phyloP scores from a whole-genome alignment of 164 flowering plant genomes.

The Euptelea pleiosperma region DNA sequence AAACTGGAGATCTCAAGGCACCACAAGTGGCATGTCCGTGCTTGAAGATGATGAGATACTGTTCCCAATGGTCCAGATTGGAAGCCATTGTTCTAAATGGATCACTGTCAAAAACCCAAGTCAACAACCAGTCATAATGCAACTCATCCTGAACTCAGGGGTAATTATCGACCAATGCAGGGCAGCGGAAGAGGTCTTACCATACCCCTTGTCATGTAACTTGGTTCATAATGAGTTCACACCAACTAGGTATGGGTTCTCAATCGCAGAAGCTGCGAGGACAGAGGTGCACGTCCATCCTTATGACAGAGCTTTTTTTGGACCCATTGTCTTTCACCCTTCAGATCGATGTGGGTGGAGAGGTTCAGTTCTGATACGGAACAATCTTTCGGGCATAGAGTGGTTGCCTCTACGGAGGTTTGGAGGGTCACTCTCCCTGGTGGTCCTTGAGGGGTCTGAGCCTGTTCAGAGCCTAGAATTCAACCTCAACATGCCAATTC shows the following conservation, averaged over 20 bases:
- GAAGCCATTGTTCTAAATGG: slow-evolving; percentile 53
- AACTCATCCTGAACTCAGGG: slow-evolving; percentile 70
- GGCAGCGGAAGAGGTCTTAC: slow-evolving; percentile 28
- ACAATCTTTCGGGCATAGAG: slow-evolving; percentile 88
- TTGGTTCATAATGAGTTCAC: slow-evolving; percentile 26
- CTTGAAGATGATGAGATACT: slow-evolving; percentile 58
- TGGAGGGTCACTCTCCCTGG: slow-evolving; percentile 66
- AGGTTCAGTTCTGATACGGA: slow-evolving; percentile 71
- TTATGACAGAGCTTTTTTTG: slow-evolving; percentile 50
- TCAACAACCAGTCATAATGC: slow-evolving; percentile 63
- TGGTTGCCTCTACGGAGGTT: slow-evolving; percentile 63
- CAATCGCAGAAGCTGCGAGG: slow-evolving; percentile 46
- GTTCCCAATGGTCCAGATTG: slow-evolving; percentile 62
- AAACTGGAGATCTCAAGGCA: slow-evolving; percentile 73
- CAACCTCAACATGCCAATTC: slow-evolving; percentile 36
- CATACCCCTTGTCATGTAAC: slow-evolving; percentile 31
- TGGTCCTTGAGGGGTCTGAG: slow-evolving; percentile 56
- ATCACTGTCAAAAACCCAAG: slow-evolving; percentile 74
- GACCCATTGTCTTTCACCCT: slow-evolving; percentile 78
- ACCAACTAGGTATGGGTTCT: slow-evolving; percentile 52
- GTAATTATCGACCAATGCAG: slow-evolving; percentile 57
- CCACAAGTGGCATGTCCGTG: slow-evolving; percentile 46
- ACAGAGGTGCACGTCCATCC: slow-evolving; percentile 76
- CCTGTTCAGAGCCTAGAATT: slow-evolving; percentile 55
- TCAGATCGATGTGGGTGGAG: slow-evolving; percentile 67